Conservation (phyloP, 23 red algal species). For the Pyropia haitanensis region DNA sequence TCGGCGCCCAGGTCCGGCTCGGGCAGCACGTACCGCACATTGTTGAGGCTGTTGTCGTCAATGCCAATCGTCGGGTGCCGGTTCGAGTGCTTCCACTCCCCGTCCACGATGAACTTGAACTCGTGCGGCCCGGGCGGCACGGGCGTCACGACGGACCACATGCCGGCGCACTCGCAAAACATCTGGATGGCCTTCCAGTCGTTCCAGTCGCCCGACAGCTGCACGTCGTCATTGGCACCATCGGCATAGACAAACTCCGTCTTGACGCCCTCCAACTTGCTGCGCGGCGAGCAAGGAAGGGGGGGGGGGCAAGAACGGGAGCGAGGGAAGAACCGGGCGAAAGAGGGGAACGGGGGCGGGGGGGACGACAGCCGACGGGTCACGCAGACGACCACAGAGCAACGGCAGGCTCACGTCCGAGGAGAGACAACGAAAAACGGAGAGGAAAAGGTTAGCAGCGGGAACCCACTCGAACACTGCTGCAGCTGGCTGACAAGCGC, state of each 20-base stretch:
- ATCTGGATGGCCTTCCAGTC: slow-evolving; percentile 97
- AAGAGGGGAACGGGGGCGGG: too few species aligned
- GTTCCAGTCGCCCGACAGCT: slow-evolving; percentile 92
- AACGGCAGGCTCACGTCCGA: too few species aligned
- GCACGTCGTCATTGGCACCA: slow-evolving; percentile 87
- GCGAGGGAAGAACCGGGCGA: too few species aligned
- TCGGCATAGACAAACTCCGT: slow-evolving; percentile 94
- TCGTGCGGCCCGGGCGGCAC: slow-evolving; percentile 85
- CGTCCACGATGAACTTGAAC: slow-evolving; percentile 96
- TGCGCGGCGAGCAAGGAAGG: not conserved
- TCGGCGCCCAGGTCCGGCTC: slow-evolving; percentile 45
- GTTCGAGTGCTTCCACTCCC: slow-evolving; percentile 84
- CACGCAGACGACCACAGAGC: too few species aligned
- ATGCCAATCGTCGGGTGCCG: slow-evolving; percentile 91
- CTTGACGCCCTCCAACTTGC: slow-evolving; percentile 43
- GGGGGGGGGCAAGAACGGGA: too few species aligned
- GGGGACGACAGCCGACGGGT: too few species aligned
- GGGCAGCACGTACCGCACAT: slow-evolving; percentile 78
- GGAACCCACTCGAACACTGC: too few species aligned
- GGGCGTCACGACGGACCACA: slow-evolving; percentile 93
- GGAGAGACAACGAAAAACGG: too few species aligned
- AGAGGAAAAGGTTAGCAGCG: too few species aligned
- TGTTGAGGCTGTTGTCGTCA: slow-evolving; percentile 86
- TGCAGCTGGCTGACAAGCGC: too few species aligned
- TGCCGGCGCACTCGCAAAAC: slow-evolving; percentile 70